Conservation (phyloP, 257 asterid genomes). For the Penstemon newberryi region DNA sequence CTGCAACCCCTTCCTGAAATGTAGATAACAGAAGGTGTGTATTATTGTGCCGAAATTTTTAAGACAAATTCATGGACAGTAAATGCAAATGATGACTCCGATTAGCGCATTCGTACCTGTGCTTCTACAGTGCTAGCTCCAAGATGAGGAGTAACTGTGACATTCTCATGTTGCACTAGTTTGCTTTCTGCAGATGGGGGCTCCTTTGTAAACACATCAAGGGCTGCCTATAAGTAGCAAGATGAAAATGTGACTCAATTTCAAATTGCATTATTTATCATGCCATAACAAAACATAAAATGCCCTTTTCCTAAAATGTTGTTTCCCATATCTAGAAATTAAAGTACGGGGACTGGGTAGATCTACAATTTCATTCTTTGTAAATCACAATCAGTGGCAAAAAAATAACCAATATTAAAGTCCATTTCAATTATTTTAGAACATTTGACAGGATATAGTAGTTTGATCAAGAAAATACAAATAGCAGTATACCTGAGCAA, state of each 20-base stretch:
- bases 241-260: slow-evolving; percentile 22
- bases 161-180: slow-evolving; percentile 81
- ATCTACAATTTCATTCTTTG: not conserved
- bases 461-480: not conserved
- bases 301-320: not conserved
- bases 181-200: slow-evolving; percentile 88
- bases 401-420: not conserved
- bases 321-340: not conserved
- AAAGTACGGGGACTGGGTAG: not conserved
- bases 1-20: slow-evolving; percentile 93
- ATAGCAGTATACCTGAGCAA: slow-evolving; percentile 71
- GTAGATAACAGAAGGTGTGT: not conserved
- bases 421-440: not conserved
- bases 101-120: slow-evolving; percentile 52
- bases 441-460: not conserved
- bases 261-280: slow-evolving; percentile 8
- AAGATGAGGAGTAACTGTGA: slow-evolving; percentile 95
- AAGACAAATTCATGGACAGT: not conserved
- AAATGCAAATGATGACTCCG: slow-evolving; percentile 8
- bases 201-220: slow-evolving; percentile 84
- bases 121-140: slow-evolving; percentile 99
- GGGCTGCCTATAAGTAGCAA: slow-evolving; percentile 70
- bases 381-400: too few relatives aligned
- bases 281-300: not conserved
- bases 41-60: not conserved